Base-by-base conservation (phyloP, 225 moss, liverwort and hornwort species). In the Lunularia cruciata region DNA sequence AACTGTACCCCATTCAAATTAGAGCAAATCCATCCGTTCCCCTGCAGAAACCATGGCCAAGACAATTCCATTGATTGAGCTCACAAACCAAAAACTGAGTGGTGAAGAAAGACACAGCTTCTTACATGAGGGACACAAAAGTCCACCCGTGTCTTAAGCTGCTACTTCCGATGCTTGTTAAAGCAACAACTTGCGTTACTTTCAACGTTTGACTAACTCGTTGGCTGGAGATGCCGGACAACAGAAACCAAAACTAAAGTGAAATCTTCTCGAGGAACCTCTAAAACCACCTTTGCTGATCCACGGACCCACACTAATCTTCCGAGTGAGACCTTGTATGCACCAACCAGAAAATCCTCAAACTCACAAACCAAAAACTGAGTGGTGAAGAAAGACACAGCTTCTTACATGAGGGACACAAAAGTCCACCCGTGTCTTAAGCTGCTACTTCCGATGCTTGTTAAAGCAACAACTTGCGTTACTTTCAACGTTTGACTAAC, bases 21-120 rank as follows among this genome's bases (percentile, higher is more conserved):
- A n/a, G n/a, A n/a, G n/a, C n/a, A n/a, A n/a, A n/a, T n/a, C n/a
- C n/a, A n/a, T n/a, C n/a, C n/a, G n/a, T n/a, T n/a, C n/a, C n/a
- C n/a, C n/a, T n/a, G n/a, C n/a, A n/a, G n/a, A n/a, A 40, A 26
- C 3, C n/a, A 39, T 25, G 61, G 61, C 39, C 38, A 39, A 61
- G 8, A 25, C 4, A 61, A 4, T 40, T 61, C 38, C 61, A 23
- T 61, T 25, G 23, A 61, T 0, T 39, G 36, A 61, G 61, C 61
- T 61, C 61, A 61, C 39, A 25, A 39, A 7, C 23, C 61, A 12
- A 61, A 61, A 61, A 61, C 61, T 61, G 61, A 61, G 61, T 40
- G 23, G 23, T 14, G 13, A 38, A 39, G 9, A 13, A 38, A 39
- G 9, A 40, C 61, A 16, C 18, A 33, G 61, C 39, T 3, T 61